Evolutionary conservation across 148 eudicot species (phyloP), one percentile per base, ranked within the genome.

Genomic region (Linanthus parryae): DNA sequence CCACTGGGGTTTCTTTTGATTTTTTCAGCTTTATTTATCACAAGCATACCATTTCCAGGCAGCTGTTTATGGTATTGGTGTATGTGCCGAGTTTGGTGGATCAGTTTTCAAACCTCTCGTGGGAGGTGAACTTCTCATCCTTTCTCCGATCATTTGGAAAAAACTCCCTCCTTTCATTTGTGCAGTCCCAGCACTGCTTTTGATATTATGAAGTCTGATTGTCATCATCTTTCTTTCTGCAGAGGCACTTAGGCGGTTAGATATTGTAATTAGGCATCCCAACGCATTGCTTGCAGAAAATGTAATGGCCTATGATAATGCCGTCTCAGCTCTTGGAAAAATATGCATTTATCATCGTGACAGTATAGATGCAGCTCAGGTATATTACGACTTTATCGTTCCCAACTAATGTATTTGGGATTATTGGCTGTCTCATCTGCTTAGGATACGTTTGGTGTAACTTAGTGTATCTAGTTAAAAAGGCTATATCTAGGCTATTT

Each of bases 31-130:
- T 20, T 11, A 18, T 41, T 18, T 11, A 41, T 41, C 3, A 2
- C 8, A 44, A 3, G 20, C 15, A 29, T 34, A 6, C 21, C 24
- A 12, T 59, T 37, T 63, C 48, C 84, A 88, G 96, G 94, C 94
- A 44, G 96, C 96, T 52, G 96, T 81, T 0, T 81, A 84, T 77
- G 96, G 96, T 33, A 81, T 88, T 61, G 96, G 96, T 4, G 89
- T 88, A 17, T 88, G 96, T 70, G 96, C 96, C 23, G 96, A 88
- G 58, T 79, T 60, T 72, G 96, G 96, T 49, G 94, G 96, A 42
- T 56, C 85, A 24, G 79, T 63, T 1, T 81, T 85, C 50, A 77
- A 73, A 70, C 82, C 95, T 46, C 75, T 82, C 33, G 89, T 77
- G 20, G 78, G 83, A 57, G 95, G 95, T 85, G 63, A 16, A n/a